These are phyloP conservation scores for Vigna radiata DNA, from an alignment of 306 rosid genomes.

Conservation along the genomic window DNA sequence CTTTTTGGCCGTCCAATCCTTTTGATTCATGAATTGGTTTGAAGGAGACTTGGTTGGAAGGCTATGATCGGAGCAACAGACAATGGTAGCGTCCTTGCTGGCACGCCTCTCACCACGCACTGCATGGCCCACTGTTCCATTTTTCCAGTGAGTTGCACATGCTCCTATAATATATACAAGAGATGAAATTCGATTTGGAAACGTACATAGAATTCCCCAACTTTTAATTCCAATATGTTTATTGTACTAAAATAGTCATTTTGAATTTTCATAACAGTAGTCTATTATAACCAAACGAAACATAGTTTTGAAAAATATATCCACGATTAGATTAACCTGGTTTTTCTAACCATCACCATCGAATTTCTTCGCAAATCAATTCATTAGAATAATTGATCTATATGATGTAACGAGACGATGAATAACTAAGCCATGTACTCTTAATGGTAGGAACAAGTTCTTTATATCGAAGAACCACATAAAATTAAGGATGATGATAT, in stretches of 20 bases:
- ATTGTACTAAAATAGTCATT: no score
- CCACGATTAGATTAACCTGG: neutral
- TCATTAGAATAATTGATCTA: no score
- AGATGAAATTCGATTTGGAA: no score
- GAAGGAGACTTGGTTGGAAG: neutral
- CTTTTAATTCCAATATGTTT: neutral
- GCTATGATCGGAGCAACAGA: neutral
- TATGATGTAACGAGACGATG: neutral
- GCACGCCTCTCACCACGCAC: neutral
- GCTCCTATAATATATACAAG: neutral
- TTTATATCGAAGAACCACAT: neutral
- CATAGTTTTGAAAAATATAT: neutral
- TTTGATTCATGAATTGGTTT: neutral
- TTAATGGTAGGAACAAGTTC: neutral
- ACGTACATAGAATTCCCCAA: no score
- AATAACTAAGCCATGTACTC: neutral
- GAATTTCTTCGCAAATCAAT: neutral
- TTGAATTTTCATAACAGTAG: no score
- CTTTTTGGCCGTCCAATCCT: slow-evolving; percentile 18
- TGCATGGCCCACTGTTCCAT: neutral
- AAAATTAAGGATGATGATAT: no score
- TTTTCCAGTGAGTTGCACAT: neutral
- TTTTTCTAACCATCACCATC: neutral
- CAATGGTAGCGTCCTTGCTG: neutral
- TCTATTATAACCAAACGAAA: no score